Evolutionary conservation across 805 yeast species (phyloP).

Genomic region (Cyberlindnera veronae): DNA sequence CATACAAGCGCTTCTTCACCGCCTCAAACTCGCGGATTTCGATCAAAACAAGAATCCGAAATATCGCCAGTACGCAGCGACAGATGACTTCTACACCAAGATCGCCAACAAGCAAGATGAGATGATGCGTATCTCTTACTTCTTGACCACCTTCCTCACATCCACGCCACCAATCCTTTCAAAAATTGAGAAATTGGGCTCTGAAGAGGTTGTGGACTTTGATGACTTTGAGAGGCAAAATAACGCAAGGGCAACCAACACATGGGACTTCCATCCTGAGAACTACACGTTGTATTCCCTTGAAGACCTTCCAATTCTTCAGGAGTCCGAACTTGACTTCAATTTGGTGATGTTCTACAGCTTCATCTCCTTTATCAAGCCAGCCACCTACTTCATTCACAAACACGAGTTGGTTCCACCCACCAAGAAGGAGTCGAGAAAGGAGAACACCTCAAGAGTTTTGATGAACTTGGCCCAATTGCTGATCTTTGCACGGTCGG

Average conservation of each 20-base stretch:
- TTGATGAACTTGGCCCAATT: constrained; percentile 18
- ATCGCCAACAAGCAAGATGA: constrained; percentile 18
- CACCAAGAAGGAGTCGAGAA: constrained; percentile 6
- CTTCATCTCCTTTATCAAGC: constrained; percentile 18
- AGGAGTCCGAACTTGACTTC: constrained; percentile 19
- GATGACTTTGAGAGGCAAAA: not conserved
- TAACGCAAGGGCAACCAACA: not conserved
- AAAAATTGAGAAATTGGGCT: not conserved
- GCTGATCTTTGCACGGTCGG: constrained; percentile 13
- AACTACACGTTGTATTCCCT: constrained; percentile 11
- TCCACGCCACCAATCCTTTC: constrained; percentile 14
- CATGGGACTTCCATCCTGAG: constrained; percentile 1
- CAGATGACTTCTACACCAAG: constrained; percentile 10
- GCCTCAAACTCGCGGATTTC: constrained; percentile 10
- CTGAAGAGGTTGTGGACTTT: not conserved
- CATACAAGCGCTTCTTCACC: constrained; percentile 1
- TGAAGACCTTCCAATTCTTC: constrained; percentile 12
- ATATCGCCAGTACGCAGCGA: constrained; percentile 12
- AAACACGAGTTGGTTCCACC: constrained; percentile 13
- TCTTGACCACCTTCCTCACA: constrained; percentile 13
- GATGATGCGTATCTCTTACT: constrained; percentile 15
- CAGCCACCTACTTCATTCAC: constrained; percentile 18
- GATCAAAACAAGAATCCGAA: constrained; percentile 12
- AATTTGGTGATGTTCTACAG: constrained; percentile 11
- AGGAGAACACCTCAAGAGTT: constrained; percentile 16